Conservation (phyloP, 805 yeast genomes). For the Candida silvicultrix region DNA sequence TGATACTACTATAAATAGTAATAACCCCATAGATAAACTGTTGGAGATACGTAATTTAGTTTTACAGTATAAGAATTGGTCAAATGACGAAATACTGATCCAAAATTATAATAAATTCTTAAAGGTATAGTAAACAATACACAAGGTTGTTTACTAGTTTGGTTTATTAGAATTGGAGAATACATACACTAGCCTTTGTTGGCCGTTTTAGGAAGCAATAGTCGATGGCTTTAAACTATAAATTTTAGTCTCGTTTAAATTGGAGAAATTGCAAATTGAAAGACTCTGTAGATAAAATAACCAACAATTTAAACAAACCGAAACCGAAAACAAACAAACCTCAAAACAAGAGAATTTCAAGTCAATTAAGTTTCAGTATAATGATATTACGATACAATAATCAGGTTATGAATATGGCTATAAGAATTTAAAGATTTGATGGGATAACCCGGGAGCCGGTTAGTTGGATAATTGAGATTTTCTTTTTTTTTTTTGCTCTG, state of each 20-base stretch:
- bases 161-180: no score
- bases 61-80: background rate
- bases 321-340: no score
- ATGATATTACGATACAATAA: no score
- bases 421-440: no score
- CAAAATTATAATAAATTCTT: background rate
- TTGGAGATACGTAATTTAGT: background rate
- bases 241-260: background rate
- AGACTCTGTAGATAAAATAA: no score
- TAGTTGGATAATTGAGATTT: background rate
- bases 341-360: no score
- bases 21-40: background rate
- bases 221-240: background rate
- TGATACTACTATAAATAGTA: slow-evolving; percentile 14
- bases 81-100: background rate
- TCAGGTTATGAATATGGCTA: no score
- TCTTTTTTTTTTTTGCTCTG: no score
- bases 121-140: background rate
- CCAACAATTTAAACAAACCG: no score
- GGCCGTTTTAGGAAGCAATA: background rate
- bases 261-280: background rate
- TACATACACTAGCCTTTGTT: background rate
- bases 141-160: no score
- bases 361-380: no score
- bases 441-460: background rate